phyloP scores from a whole-genome alignment of 2,329 filamentous ascomycete genomes.

The Trichoderma aggressivum region DNA sequence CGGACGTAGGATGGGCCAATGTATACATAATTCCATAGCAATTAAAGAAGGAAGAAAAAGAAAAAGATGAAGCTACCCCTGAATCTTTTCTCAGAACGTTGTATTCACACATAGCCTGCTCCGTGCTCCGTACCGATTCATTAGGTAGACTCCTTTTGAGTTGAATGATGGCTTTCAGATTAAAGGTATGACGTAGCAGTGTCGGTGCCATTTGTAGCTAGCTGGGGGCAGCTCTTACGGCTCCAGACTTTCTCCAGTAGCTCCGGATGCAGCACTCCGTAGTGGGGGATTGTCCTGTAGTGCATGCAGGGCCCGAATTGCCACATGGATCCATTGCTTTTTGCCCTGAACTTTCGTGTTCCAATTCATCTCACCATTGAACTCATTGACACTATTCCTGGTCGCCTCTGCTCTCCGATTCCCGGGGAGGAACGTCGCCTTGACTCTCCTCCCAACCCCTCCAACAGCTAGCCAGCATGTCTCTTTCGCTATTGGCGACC shows the following conservation, averaged over 20 bases:
- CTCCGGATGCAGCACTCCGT: not conserved
- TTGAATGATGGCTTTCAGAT: not conserved
- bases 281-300: slow-evolving; percentile 1
- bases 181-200: not conserved
- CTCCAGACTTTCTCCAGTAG: not conserved
- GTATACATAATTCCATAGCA: not conserved
- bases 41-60: not conserved
- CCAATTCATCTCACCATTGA: too few species aligned
- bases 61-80: not conserved
- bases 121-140: not conserved
- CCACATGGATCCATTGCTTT: not conserved
- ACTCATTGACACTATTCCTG: not conserved
- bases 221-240: not conserved
- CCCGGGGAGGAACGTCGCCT: not conserved
- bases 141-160: not conserved
- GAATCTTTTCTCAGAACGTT: not conserved
- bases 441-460: slow-evolving; percentile 1
- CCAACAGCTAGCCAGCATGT: slow-evolving; percentile 23
- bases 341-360: not conserved
- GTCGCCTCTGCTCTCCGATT: not conserved
- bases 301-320: not conserved
- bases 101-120: not conserved
- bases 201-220: not conserved
- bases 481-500: slow-evolving; percentile 26
- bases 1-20: not conserved